phyloP scores from a whole-genome alignment of 768 basidiomycete genomes.

The Tricholomella constricta region DNA sequence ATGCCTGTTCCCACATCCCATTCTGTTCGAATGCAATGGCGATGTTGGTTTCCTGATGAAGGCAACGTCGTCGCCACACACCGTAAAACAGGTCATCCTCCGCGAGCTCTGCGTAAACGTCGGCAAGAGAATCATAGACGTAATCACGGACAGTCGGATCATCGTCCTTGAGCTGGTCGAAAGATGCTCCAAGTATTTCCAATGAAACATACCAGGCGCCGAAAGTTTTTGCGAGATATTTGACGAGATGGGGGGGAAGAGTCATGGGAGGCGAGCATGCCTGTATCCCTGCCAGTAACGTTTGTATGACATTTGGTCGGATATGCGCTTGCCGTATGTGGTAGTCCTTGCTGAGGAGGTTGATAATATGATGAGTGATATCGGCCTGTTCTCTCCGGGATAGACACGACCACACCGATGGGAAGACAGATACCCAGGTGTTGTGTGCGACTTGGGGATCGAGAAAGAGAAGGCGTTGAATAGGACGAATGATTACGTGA shows the following conservation, averaged over 20 bases:
- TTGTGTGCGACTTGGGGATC: slow-evolving; percentile 78
- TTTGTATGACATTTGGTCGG: slow-evolving; percentile 91
- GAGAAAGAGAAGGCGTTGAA: slow-evolving; percentile 81
- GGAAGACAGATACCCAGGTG: slow-evolving; percentile 87
- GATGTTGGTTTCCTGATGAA: slow-evolving; percentile 88
- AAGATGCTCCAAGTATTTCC: slow-evolving; percentile 81
- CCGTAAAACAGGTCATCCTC: slow-evolving; percentile 99
- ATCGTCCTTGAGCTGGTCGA: slow-evolving; percentile 79
- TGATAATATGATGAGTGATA: slow-evolving; percentile 86
- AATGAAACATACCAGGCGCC: slow-evolving; percentile 93
- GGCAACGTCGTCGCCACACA: slow-evolving; percentile 86
- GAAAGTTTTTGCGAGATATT: slow-evolving; percentile 95
- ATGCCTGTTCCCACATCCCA: slow-evolving; percentile 95
- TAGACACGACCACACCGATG: slow-evolving; percentile 82
- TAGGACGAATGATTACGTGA: slow-evolving; percentile 66
- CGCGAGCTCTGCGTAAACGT: slow-evolving; percentile 91
- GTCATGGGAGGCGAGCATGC: slow-evolving; percentile 86
- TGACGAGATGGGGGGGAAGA: slow-evolving; percentile 92
- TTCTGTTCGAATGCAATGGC: slow-evolving; percentile 92
- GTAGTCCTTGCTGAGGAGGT: slow-evolving; percentile 89
- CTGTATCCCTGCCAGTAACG: slow-evolving; percentile 81
- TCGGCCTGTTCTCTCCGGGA: slow-evolving; percentile 87
- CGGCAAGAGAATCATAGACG: slow-evolving; percentile 87
- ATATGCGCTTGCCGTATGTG: slow-evolving; percentile 86
- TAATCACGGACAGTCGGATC: slow-evolving; percentile 80